Percentiles rank a stretch among this genome's conserved stretches.
Conservation (phyloP, 306 rosid species). For the Acacia confusa region DNA sequence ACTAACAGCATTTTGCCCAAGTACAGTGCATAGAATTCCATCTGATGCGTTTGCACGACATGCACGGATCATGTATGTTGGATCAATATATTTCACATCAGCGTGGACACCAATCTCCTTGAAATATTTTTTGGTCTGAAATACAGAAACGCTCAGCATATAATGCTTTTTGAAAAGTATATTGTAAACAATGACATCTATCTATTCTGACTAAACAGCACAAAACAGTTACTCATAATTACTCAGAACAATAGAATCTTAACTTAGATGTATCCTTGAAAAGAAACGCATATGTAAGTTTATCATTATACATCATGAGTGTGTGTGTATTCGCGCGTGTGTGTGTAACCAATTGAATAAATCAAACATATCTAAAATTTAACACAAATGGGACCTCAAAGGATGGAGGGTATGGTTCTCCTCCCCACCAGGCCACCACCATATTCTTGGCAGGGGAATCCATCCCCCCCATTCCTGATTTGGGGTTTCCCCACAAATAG, state of each 20-base stretch:
- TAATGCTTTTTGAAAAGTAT: not conserved
- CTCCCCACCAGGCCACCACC: not conserved
- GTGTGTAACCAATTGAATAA: not conserved
- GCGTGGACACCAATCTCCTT: constrained; percentile 76
- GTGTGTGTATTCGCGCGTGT: too few species aligned
- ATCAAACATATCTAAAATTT: not conserved
- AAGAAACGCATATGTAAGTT: not conserved
- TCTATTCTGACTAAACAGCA: constrained; percentile 5
- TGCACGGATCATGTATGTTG: constrained; percentile 97
- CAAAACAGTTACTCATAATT: not conserved
- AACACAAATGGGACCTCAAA: not conserved
- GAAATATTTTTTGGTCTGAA: constrained; percentile 71
- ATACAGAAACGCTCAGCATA: constrained; percentile 25
- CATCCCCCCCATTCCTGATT: not conserved
- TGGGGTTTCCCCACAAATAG: not conserved
- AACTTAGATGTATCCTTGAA: not conserved
- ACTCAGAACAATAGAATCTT: not conserved
- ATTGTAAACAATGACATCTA: not conserved
- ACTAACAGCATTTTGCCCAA: constrained; percentile 98
- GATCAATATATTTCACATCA: constrained; percentile 95
- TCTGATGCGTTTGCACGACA: constrained; percentile 97
- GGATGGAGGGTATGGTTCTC: not conserved
- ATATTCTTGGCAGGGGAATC: not conserved
- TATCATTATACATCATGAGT: not conserved
- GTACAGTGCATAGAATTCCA: constrained; percentile 92